Evolutionary conservation across 345 rosid species (phyloP).

Genomic region (Linum lewisii): DNA sequence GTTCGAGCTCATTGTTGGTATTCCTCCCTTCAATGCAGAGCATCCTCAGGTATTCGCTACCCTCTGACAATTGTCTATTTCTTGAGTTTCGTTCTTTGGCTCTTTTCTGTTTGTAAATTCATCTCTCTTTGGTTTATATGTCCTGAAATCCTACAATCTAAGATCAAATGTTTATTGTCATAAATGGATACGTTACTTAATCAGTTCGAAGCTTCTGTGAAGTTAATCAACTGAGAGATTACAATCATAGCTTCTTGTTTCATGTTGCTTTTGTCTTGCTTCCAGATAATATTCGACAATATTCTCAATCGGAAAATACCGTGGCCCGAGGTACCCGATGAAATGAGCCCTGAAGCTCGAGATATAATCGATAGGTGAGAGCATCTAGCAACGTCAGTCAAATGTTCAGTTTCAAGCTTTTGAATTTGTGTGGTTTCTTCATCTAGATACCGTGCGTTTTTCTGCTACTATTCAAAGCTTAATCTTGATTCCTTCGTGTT

Average conservation of each 20-base stretch:
- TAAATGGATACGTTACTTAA: too few relatives aligned
- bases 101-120: not conserved
- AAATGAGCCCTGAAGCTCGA: constrained; percentile 77
- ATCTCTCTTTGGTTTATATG: not conserved
- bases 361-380: constrained; percentile 83
- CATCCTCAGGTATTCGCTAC: constrained; percentile 53
- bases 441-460: not conserved
- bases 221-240: not conserved
- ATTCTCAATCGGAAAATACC: constrained; percentile 98
- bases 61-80: constrained; percentile 10
- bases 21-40: constrained; percentile 98
- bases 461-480: not conserved
- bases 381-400: not conserved
- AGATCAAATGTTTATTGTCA: too few relatives aligned
- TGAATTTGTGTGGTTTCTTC: not conserved
- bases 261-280: constrained; percentile 20
- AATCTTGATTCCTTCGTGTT: constrained; percentile 1
- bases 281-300: constrained; percentile 88
- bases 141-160: not conserved
- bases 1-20: constrained; percentile 90
- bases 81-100: constrained; percentile 1
- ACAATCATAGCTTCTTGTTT: not conserved
- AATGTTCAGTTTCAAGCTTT: not conserved
- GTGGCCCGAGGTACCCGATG: constrained; percentile 81
- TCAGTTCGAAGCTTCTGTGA: too few relatives aligned